These are phyloP conservation scores for Cladophialophora chaetospira DNA, from an alignment of 2,329 filamentous ascomycete genomes.

Conservation along the genomic window DNA sequence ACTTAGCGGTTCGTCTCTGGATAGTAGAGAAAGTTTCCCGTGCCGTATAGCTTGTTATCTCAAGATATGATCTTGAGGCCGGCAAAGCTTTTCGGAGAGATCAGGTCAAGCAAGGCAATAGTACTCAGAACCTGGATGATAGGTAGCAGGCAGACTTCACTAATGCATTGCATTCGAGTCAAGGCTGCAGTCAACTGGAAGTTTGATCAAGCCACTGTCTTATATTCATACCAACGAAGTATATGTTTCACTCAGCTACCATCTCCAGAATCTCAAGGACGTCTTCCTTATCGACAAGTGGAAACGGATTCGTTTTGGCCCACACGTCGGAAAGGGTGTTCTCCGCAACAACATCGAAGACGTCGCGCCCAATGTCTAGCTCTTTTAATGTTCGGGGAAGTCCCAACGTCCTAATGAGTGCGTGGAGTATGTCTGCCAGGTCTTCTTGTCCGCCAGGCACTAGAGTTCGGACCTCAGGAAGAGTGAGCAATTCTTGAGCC, in stretches of 20 bases:
- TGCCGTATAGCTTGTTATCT: too few species aligned
- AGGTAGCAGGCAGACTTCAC: too few species aligned
- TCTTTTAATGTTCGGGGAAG: constrained; percentile 25
- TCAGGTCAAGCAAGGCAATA: not conserved
- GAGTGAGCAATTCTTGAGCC: constrained; percentile 34
- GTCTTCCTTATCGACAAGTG: constrained; percentile 48
- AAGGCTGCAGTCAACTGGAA: not conserved
- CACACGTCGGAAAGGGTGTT: constrained; percentile 26
- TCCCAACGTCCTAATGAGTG: constrained; percentile 18
- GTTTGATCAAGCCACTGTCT: not conserved
- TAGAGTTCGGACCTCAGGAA: not conserved
- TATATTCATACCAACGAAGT: not conserved
- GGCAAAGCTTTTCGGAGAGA: not conserved
- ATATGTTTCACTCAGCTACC: constrained; percentile 22
- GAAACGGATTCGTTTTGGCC: constrained; percentile 41
- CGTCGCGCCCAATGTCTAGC: constrained; percentile 21
- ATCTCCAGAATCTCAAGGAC: constrained; percentile 55
- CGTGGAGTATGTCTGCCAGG: constrained; percentile 21
- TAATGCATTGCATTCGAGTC: not conserved
- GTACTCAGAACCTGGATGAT: too few species aligned
- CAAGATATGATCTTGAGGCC: too few species aligned
- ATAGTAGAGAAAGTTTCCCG: too few species aligned
- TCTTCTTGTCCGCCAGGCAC: constrained; percentile 30
- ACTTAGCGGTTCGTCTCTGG: not conserved
- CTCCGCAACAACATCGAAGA: constrained; percentile 21